phyloP scores from a whole-genome alignment of 768 basidiomycete genomes.

The Amanita exitialis region DNA sequence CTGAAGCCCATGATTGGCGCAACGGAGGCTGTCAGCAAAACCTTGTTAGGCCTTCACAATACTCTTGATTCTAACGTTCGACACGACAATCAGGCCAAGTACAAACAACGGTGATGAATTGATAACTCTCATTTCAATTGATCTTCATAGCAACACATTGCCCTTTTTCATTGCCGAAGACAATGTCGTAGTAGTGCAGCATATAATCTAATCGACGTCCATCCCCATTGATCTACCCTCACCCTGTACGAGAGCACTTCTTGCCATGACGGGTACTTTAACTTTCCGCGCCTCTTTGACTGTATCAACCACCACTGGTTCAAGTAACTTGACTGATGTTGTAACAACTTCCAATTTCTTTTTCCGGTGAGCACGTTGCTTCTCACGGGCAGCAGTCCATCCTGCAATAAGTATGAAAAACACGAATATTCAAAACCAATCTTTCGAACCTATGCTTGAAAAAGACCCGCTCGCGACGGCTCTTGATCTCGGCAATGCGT shows the following conservation, averaged over 20 bases:
- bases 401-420: conserved; percentile 27
- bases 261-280: conserved; percentile 52
- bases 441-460: conserved; percentile 76
- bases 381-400: conserved; percentile 81
- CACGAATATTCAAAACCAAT: not conserved
- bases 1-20: conserved; percentile 98
- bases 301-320: conserved; percentile 42
- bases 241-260: conserved; percentile 69
- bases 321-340: conserved; percentile 51
- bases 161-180: not conserved
- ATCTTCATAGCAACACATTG: not conserved
- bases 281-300: conserved; percentile 57
- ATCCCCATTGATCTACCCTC: conserved; percentile 88
- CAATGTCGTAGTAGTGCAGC: not conserved
- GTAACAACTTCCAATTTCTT: conserved; percentile 51
- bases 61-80: conserved; percentile 80
- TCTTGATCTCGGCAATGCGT: conserved; percentile 85
- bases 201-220: conserved; percentile 54
- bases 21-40: conserved; percentile 93
- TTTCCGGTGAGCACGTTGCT: conserved; percentile 63
- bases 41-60: conserved; percentile 87
- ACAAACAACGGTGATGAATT: conserved; percentile 60
- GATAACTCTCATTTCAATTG: not conserved
- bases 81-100: conserved; percentile 85
- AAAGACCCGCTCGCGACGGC: conserved; percentile 86